A percentile compares a stretch with the other conserved stretches of the same genome.
Evolutionary conservation across 2,329 filamentous ascomycete genomes (phyloP).

Genomic region (Hypoxylon sp.): DNA sequence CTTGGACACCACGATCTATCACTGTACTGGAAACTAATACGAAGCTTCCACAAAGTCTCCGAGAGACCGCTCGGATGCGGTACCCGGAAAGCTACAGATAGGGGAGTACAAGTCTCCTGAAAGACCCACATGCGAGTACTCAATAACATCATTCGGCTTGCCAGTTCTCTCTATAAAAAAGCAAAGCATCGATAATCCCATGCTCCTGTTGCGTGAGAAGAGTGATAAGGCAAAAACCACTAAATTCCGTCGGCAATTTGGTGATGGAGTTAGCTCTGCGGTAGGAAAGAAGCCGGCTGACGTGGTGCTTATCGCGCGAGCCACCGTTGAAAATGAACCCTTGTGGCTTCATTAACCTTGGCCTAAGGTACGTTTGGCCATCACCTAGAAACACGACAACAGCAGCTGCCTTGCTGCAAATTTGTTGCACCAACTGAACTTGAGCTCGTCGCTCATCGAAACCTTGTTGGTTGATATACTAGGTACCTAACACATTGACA

Average conservation of each 20-base stretch:
- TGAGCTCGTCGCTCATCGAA: neutral
- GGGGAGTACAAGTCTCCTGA: too few relatives aligned
- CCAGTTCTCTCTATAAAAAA: too few relatives aligned
- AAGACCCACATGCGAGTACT: constrained; percentile 16
- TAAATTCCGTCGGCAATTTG: neutral
- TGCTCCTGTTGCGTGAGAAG: neutral
- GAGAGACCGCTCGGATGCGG: too few relatives aligned
- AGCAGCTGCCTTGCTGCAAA: neutral
- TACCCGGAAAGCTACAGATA: too few relatives aligned
- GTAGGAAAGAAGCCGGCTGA: neutral
- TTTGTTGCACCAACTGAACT: neutral
- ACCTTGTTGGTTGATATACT: constrained; percentile 3
- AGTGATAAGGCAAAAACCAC: neutral
- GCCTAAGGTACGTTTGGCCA: neutral
- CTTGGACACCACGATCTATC: neutral
- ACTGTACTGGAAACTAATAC: neutral
- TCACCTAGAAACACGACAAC: constrained; percentile 6
- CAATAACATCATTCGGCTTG: constrained; percentile 8
- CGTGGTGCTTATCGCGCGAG: neutral
- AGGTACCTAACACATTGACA: neutral
- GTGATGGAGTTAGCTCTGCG: neutral
- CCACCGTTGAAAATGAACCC: neutral
- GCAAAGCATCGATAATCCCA: neutral
- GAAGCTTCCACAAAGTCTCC: neutral
- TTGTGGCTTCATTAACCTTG: neutral